Base-by-base conservation (phyloP, 768 basidiomycete genomes). In the Multifurca ochricompacta region DNA sequence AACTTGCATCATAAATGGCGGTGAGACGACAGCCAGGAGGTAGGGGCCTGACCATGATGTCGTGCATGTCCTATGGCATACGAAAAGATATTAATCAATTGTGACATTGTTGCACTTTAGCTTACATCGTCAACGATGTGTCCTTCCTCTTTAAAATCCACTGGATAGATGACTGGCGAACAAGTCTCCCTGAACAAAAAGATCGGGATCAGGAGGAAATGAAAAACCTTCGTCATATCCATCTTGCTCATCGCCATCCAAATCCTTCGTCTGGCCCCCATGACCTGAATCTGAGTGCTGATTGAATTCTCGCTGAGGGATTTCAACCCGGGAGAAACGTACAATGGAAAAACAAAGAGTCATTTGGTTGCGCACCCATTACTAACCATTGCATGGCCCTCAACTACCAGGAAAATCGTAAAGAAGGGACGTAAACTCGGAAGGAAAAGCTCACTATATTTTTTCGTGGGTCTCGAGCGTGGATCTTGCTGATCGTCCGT, bases 241-340 rank as follows among this genome's bases (percentile, higher is more conserved):
- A 62, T 89, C 86, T 0, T 74, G 70, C 68, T 94, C 85, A 60
- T 91, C 89, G 3, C 87, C 88, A 60, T 89, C 77, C 1, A 70
- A 56, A 68, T 96, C 92, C 49, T 74, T 75, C 3, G 85, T 83
- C 65, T 94, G 93, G 9, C 93, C 95, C n/a, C 96, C 95, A 63
- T 97, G 94, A 0, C 94, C 95, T 1, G 93, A 95, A 69, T 91
- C 87, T 88, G 53, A 4, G 30, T 23, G 51, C 7, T 21, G 19
- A 13, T 9, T 52, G 7, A 31, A 27, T 6, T 3, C 18, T 16
- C 3, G 23, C 19, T 18, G 11, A 45, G 23, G 3, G 53, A 18
- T n/a, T 11, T 25, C n/a, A 11, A 23, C 3, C 19, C 3, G 23
- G 18, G 10, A 28, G 35, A 2, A 31, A 54, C 70, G 42, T 45